Base-by-base conservation (phyloP, 768 basidiomycete species). In the Mycena leptocephala region DNA sequence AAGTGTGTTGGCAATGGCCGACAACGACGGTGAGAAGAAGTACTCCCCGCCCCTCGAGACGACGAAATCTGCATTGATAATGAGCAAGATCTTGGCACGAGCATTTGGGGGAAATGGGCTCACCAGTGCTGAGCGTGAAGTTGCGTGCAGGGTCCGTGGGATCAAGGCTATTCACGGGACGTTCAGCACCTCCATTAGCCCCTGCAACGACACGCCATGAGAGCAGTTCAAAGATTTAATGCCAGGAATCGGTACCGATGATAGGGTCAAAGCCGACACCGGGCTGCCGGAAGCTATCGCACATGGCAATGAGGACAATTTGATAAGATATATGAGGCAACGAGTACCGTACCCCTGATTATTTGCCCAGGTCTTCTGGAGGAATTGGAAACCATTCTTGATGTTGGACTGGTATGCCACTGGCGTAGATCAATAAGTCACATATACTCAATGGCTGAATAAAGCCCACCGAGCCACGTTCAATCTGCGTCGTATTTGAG, bases 341-440 rank as follows among this genome's bases (percentile, higher is more conserved):
- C 56, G 43, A 46, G 43, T 46, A 4, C 43, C 75, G 32, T 16
- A 72, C 73, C 56, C n/a, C 10, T 18, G 33, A 26, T 71, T 78
- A 33, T 76, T 66, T 9, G 67, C 78, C 78, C 78, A 79, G 53
- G 24, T 0, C 41, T 76, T 46, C 30, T 79, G 78, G 0, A 79
- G 46, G 72, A 76, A 76, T 9, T 62, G 65, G 71, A 79, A 79
- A 9, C 78, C 78, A 16, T 63, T 59, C 18, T 3, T 33, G 10
- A 79, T 62, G 61, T 61, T 63, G 3, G 71, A 69, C 61, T 79
- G 78, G 55, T 79, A 79, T 9, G 75, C 59, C 18, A 79, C 78
- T 78, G 30, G 22, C 28, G 28, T 18, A 46, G 43, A 16, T 46
- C 43, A 16, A 46, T 16, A 18, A 6, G 43, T 16, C 43, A 46